Conservation (phyloP, 352 stramenopile species). For the Phytophthora sojae region DNA sequence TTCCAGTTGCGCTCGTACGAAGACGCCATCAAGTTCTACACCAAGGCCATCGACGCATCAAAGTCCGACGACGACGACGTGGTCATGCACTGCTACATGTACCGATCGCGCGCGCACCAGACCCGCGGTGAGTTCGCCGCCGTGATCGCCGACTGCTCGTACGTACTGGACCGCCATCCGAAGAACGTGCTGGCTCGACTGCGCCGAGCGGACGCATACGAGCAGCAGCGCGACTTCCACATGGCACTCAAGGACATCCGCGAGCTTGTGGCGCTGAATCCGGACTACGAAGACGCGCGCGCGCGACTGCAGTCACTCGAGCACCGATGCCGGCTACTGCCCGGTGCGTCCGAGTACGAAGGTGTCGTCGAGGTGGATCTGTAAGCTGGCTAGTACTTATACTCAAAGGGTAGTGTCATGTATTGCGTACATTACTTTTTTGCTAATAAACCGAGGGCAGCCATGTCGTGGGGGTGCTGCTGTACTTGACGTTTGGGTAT, state of each 20-base stretch:
- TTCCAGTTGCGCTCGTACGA: constrained; percentile 92
- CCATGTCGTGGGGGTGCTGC: neutral
- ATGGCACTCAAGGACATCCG: constrained; percentile 67
- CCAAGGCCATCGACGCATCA: constrained; percentile 81
- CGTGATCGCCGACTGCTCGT: constrained; percentile 63
- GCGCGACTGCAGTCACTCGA: constrained; percentile 51
- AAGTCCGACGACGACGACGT: constrained; percentile 58
- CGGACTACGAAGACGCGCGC: constrained; percentile 61
- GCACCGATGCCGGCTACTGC: constrained; percentile 53
- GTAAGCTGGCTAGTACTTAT: constrained; percentile 14
- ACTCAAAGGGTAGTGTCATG: constrained; percentile 20
- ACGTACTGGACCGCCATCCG: constrained; percentile 54
- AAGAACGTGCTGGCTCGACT: constrained; percentile 64
- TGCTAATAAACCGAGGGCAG: constrained; percentile 13
- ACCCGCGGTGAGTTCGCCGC: constrained; percentile 58
- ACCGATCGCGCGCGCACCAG: constrained; percentile 61
- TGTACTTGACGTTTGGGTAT: constrained; percentile 7
- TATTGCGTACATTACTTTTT: constrained; percentile 37
- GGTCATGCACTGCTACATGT: constrained; percentile 66
- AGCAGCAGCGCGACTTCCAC: constrained; percentile 66
- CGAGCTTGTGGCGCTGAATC: constrained; percentile 60
- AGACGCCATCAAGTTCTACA: constrained; percentile 93
- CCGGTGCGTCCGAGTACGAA: constrained; percentile 21
- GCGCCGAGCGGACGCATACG: constrained; percentile 61
- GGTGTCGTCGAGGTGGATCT: constrained; percentile 27